Base-by-base conservation (phyloP, 192 early-diverging fungal species). In the Glomus cerebriforme region DNA sequence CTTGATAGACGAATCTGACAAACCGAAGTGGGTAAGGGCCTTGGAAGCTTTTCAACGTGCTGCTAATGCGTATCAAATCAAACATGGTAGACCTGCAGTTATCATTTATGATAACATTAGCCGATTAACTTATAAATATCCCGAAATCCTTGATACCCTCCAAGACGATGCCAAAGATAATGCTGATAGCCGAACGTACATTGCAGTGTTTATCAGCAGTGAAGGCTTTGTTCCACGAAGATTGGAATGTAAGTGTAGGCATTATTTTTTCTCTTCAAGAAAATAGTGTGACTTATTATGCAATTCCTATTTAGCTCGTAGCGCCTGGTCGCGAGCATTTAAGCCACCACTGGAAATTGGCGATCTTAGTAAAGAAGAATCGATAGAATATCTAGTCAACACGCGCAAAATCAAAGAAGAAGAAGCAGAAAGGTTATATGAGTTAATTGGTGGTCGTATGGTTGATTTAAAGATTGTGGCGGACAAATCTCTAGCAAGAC, bases 161-260 rank as follows among this genome's bases (percentile, higher is more conserved):
- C 78, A 79, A 67, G 45, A 71, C 5, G 27, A 54, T 69, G 78
- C 78, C 0, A 79, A 79, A 37, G 22, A n/a, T 10, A n/a, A 39
- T 49, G 78, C 67, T 39, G 47, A 73, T 59, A n/a, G 7, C 15
- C 1, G 1, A 58, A 60, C 7, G 10, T 79, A 79, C 26, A 47
- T 79, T 17, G 67, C 35, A 2, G 31, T 71, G 13, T 79, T 79
- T 49, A 47, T 79, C 17, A 72, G 24, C 32, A 70, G 43, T 47
- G 77, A 79, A 31, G 77, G 77, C 19, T 70, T 19, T 17, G n/a
- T 79, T 22, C 78, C 47, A 22, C 15, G 37, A 59, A 67, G 2
- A 49, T 70, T 79, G 77, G 24, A 24, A 35, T 0, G 68, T 79
- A 71, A 69, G 68, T 73, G 13, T 59, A 47, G 39, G 1, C 39